Base-by-base conservation (phyloP, 768 basidiomycete genomes). In the Mycena belliarum region DNA sequence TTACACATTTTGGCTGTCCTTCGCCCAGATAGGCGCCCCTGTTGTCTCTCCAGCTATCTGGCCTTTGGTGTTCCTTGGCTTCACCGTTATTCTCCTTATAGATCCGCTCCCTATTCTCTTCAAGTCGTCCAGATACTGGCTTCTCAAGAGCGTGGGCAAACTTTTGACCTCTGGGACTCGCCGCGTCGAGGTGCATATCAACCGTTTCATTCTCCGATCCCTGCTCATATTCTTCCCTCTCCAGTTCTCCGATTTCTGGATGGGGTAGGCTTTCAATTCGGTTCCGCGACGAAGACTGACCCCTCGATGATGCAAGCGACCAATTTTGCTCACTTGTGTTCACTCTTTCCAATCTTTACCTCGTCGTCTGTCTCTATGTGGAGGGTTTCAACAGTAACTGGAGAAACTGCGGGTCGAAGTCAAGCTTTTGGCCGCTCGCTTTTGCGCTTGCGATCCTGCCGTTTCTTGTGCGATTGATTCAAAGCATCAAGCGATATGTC, bases 241-340 rank as follows among this genome's bases (percentile, higher is more conserved):
- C n/a, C 25, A 90, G 86, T 94, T 94, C 69, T 73, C 86, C 16
- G 92, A 93, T 76, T 91, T 93, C 83, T 94, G 92, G 92, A 78
- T 93, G 69, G 92, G 90, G 89, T 90, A 70, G 52, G 81, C 24
- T 28, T 12, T 45, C 28, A 45, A 28, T 40, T 21, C 33, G 14
- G 8, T 11, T 41, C 37, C 2, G n/a, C n/a, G n/a, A n/a, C n/a
- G n/a, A n/a, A n/a, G n/a, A 25, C 15, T 51, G 26, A 51, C 20
- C 14, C 0, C 18, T 40, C 24, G n/a, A 20, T 51, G 2, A 58
- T 41, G 9, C 18, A 26, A 92, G 90, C 15, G 92, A 94, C 66
- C 90, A 93, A 63, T 81, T 91, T 65, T 91, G 89, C 73, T 93
- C 89, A 63, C 77, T 97, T 40, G 72, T 80, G 7, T 95, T 89